Evolutionary conservation across 257 asterid species (phyloP).

Genomic region (Gynochthodes officinalis): DNA sequence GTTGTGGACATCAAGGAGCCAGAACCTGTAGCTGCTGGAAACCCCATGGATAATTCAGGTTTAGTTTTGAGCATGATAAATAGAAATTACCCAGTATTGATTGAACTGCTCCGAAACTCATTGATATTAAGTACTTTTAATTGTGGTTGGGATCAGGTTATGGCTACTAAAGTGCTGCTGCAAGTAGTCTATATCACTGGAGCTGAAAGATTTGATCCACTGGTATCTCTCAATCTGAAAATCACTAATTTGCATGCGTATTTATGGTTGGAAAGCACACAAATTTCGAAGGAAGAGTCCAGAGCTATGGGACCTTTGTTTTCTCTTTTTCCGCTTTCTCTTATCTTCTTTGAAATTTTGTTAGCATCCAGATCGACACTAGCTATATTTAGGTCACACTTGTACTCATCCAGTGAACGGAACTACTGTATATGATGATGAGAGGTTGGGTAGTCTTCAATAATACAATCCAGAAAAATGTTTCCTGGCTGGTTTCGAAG

Average conservation of each 20-base stretch:
- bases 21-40: conserved; percentile 32
- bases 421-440: not conserved
- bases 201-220: not conserved
- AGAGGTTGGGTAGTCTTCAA: not conserved
- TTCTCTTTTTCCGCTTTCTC: too few species aligned
- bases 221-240: not conserved
- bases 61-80: not conserved
- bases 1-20: conserved; percentile 52
- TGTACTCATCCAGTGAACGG: too few species aligned
- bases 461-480: not conserved
- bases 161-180: conserved; percentile 20
- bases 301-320: not conserved
- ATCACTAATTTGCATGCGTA: not conserved
- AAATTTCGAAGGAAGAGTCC: not conserved
- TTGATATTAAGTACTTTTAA: not conserved
- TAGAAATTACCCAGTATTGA: not conserved
- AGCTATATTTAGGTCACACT: too few species aligned
- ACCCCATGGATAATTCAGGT: conserved; percentile 54
- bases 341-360: not conserved
- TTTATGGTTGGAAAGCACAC: not conserved
- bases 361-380: not conserved
- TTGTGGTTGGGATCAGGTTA: conserved; percentile 21
- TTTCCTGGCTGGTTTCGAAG: not conserved
- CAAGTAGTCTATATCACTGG: not conserved
- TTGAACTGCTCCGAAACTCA: not conserved